Evolutionary conservation across 2,329 filamentous ascomycete species (phyloP), one percentile per base, ranked within the genome.

Genomic region (Nigrospora oryzae): DNA sequence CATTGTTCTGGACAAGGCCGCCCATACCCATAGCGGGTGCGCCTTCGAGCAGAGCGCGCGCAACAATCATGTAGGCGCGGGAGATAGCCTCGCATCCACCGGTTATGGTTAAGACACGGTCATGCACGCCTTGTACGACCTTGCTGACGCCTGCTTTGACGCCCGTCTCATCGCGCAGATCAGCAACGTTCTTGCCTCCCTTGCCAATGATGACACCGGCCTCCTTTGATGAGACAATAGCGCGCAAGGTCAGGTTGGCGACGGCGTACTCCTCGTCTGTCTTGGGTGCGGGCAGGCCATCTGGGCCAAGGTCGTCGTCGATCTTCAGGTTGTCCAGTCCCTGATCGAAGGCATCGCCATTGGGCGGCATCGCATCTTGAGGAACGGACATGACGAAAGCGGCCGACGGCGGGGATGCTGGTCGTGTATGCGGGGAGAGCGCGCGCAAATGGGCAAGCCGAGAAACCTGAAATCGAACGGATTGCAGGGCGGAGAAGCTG

Each of bases 131-230:
- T 55, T 91, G 89, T 39, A 98, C 93, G 44, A 97, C 93, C 74
- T 98, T 98, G 79, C 90, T 96, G 53, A 98, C 93, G 53, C 93
- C 93, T 49, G 93, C 93, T 70, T 94, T 95, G 58, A 98, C 93
- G 48, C 91, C 93, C 54, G 93, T 98, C 71, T 97, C 91, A 59
- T 98, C 91, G 62, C 93, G 85, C 51, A 98, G 78, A 61, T 97
- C 91, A 40, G 93, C 93, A 45, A 98, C 93, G 61, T 98, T 97
- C 77, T 97, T 95, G 63, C 93, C 93, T 46, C 85, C 89, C 73
- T 98, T 98, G 67, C 93, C 93, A 66, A 98, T 98, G 67, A 98
- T 97, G 59, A 98, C 89, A 62, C 93, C 93, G 48, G 93, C 93
- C 70, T 98, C 93, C 73, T 97, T 97, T 65, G 93, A 96, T 32